A percentile compares a stretch with the other conserved stretches of the same genome.
Evolutionary conservation across 331 rosid genomes (phyloP).

Genomic region (Prunus yedoensis): DNA sequence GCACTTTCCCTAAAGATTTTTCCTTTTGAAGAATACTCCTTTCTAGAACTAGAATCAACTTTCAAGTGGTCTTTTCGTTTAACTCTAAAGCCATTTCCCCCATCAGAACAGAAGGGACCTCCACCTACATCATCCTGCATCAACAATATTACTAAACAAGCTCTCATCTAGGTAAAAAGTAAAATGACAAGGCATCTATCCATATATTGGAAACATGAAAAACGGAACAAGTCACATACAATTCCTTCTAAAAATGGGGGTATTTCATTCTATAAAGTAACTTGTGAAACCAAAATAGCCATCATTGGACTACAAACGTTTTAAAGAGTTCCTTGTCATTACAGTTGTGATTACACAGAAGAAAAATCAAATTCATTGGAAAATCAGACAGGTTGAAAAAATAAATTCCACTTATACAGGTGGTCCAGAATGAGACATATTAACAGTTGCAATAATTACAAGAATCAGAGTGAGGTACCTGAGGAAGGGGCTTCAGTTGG

Average conservation of each 20-base stretch:
- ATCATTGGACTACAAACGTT: background rate
- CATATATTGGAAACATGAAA: background rate
- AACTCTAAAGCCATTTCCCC: slow-evolving; percentile 6
- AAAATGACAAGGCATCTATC: background rate
- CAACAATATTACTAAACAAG: background rate
- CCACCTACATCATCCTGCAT: slow-evolving; percentile 34
- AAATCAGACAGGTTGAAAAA: background rate
- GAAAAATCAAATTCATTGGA: background rate
- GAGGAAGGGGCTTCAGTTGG: slow-evolving; percentile 21
- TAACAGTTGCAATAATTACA: background rate
- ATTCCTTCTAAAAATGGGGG: background rate
- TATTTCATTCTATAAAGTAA: background rate
- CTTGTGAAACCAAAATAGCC: background rate
- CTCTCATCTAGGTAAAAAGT: background rate
- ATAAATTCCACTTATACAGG: background rate
- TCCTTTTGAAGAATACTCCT: slow-evolving; percentile 21
- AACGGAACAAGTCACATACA: slow-evolving; percentile 1
- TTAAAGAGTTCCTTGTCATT: background rate
- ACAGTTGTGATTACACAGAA: slow-evolving; percentile 8
- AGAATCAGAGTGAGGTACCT: slow-evolving; percentile 19
- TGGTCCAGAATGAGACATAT: slow-evolving; percentile 8
- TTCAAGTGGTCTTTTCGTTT: slow-evolving; percentile 12
- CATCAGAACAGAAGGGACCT: slow-evolving; percentile 11
- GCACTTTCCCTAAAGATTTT: slow-evolving; percentile 7
- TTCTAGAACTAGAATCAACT: slow-evolving; percentile 7